Percentiles rank a stretch among this genome's conserved stretches.
Conservation (phyloP, 106 monocot species). For the Vanilla planifolia region DNA sequence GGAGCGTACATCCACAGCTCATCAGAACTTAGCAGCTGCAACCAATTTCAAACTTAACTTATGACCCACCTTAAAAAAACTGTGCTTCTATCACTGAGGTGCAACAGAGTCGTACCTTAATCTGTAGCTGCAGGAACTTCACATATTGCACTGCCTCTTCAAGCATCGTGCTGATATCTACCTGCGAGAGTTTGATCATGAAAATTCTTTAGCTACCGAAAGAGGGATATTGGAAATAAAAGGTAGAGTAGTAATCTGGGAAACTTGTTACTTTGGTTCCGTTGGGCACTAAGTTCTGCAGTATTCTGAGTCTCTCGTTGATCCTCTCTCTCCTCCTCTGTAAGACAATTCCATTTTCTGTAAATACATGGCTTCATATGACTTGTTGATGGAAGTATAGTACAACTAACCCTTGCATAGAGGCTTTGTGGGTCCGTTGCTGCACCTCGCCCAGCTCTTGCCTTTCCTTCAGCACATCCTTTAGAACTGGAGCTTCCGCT, state of each 20-base stretch:
- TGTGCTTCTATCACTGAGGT: background rate
- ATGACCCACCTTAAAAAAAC: background rate
- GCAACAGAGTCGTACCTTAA: constrained; percentile 40
- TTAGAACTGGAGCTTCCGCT: constrained; percentile 7
- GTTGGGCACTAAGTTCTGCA: constrained; percentile 69
- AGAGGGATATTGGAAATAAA: background rate
- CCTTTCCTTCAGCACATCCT: constrained; percentile 14
- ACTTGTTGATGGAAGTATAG: background rate
- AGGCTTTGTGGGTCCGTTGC: constrained; percentile 46
- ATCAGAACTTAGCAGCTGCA: constrained; percentile 66
- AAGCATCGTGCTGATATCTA: constrained; percentile 89
- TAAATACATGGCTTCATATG: background rate
- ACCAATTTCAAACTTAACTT: background rate
- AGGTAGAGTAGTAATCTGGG: background rate
- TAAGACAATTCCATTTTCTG: background rate
- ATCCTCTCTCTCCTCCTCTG: constrained; percentile 91
- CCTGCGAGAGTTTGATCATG: too few species aligned
- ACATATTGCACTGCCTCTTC: constrained; percentile 86
- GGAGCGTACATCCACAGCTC: constrained; percentile 82
- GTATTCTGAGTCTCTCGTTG: constrained; percentile 56
- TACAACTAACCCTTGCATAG: constrained; percentile 38
- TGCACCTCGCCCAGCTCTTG: constrained; percentile 23
- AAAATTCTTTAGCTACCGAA: background rate
- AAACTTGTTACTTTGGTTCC: constrained; percentile 66
- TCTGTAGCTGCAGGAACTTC: constrained; percentile 84